phyloP scores from a whole-genome alignment of 1,139 yeast species.

The Hyphopichia khmerensis region DNA sequence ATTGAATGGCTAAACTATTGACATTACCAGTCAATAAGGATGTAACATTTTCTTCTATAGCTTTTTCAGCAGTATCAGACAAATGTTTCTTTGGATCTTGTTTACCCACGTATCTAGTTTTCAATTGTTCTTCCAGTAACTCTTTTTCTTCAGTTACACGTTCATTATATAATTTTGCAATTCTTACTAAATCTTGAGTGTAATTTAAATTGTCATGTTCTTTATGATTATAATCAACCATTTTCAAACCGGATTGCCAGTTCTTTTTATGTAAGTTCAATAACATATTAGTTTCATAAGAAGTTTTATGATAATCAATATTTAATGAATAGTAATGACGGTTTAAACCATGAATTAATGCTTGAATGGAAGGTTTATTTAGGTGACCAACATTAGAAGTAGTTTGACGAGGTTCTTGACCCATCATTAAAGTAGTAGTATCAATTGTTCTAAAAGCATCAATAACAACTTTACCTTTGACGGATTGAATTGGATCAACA shows the following conservation, averaged over 20 bases:
- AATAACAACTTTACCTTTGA: constrained; percentile 96
- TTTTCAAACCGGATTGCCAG: constrained; percentile 91
- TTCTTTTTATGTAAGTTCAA: constrained; percentile 91
- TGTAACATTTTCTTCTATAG: constrained; percentile 87
- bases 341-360: constrained; percentile 93
- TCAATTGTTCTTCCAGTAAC: constrained; percentile 80
- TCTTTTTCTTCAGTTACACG: constrained; percentile 93
- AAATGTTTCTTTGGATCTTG: constrained; percentile 98
- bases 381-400: constrained; percentile 94
- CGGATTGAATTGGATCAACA: constrained; percentile 96
- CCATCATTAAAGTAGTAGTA: constrained; percentile 86
- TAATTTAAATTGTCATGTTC: constrained; percentile 75
- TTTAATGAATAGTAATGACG: constrained; percentile 95
- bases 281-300: constrained; percentile 91
- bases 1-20: constrained; percentile 79
- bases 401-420: constrained; percentile 97
- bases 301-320: constrained; percentile 91
- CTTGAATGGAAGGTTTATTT: constrained; percentile 97
- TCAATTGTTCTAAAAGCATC: constrained; percentile 97
- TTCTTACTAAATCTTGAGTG: constrained; percentile 78
- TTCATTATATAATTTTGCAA: constrained; percentile 86
- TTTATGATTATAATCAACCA: constrained; percentile 74
- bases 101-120: constrained; percentile 95
- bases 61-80: constrained; percentile 79
- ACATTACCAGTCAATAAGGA: constrained; percentile 86